Base-by-base conservation (phyloP, 768 basidiomycete genomes). In the Hypsizygus marmoreus region DNA sequence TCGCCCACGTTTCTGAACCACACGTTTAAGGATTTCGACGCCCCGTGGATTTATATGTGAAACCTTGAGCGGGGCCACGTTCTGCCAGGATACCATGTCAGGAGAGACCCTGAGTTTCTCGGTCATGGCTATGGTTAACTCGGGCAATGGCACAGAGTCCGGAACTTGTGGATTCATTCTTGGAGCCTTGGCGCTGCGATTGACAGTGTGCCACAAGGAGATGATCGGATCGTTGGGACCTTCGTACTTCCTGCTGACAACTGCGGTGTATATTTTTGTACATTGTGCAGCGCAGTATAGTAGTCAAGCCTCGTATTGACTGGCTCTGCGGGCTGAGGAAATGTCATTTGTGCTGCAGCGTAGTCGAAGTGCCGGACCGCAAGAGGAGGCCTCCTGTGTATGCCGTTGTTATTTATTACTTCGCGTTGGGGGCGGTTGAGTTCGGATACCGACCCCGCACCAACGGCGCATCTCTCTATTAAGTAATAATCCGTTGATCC, bases 1-100 rank as follows among this genome's bases (percentile, higher is more conserved):
- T 9, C 17, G 25, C 29, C 13, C 19, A 39, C 6, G 36, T 36
- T 39, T 38, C 24, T 50, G n/a, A 40, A 25, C 40, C 30, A 22
- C 17, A 37, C 20, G n/a, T 38, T 49, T 32, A 45, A 82, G 84
- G 84, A 1, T 86, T 86, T 55, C 68, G 73, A 47, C 71, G 85
- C 16, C 76, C 82, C 0, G 74, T 91, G 3, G 81, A 87, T 51
- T 54, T 87, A 24, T 88, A 87, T 55, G 51, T 59, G 30, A 86
- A 83, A 63, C 57, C 37, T n/a, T 53, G 36, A 51, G 17, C n/a
- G n/a, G n/a, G n/a, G n/a, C n/a, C n/a, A n/a, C n/a, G n/a, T n/a
- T n/a, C n/a, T n/a, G n/a, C n/a, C n/a, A n/a, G n/a, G n/a, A n/a
- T n/a, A n/a, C n/a, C n/a, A n/a, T n/a, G n/a, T n/a, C n/a, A n/a